A percentile compares a stretch with the other conserved stretches of the same genome.
These are phyloP conservation scores for Aspergillus egyptiacus DNA, from an alignment of 495 filamentous ascomycete genomes.

Conservation along the genomic window DNA sequence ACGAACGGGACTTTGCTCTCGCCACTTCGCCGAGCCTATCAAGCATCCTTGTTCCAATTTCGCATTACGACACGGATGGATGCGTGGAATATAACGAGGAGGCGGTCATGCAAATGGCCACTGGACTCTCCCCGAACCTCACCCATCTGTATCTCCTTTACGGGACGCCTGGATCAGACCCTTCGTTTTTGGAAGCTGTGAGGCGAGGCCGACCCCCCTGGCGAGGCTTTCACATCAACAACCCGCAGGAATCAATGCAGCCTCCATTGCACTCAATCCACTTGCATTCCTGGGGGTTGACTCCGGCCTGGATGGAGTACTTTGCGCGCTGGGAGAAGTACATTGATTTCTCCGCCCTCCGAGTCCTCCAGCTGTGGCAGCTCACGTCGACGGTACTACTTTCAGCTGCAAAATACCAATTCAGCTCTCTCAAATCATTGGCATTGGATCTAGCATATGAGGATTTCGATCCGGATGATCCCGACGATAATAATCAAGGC, in stretches of 20 bases:
- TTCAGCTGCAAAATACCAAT: background rate
- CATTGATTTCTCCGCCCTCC: background rate
- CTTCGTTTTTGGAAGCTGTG: background rate
- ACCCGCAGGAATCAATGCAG: background rate
- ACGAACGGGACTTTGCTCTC: background rate
- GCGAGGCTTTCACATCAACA: background rate
- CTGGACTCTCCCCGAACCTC: background rate
- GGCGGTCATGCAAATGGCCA: background rate
- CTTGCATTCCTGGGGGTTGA: background rate
- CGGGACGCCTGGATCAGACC: background rate
- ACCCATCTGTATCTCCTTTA: background rate
- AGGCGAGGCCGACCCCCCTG: background rate
- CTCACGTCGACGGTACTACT: background rate
- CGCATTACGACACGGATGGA: background rate
- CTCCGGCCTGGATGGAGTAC: background rate
- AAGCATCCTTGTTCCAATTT: background rate
- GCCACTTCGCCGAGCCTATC: background rate
- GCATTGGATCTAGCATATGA: background rate
- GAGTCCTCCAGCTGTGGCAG: background rate
- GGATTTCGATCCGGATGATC: background rate
- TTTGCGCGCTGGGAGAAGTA: background rate
- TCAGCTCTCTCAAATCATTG: background rate
- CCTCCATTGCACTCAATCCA: background rate
- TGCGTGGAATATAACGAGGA: slow-evolving; percentile 2
- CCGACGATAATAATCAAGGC: background rate